These are phyloP conservation scores for Colletotrichum zoysiae DNA, from an alignment of 2,329 filamentous ascomycete species.

Conservation along the genomic window DNA sequence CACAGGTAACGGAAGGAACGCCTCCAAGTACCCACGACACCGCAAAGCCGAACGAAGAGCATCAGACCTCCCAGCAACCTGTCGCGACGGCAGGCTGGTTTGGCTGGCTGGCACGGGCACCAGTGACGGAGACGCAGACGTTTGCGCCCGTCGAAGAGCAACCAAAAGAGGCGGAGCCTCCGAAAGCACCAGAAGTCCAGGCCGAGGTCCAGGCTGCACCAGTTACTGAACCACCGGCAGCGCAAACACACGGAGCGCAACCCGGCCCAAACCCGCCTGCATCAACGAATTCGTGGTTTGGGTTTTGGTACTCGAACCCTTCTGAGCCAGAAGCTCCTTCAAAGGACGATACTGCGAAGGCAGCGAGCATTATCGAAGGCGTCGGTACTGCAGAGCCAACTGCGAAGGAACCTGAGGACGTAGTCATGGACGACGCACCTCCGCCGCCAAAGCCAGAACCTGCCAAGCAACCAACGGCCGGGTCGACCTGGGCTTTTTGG, in stretches of 20 bases:
- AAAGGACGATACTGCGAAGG: slow-evolving; percentile 19
- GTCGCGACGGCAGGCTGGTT: slow-evolving; percentile 63
- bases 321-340: slow-evolving; percentile 34
- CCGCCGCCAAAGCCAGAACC: slow-evolving; percentile 45
- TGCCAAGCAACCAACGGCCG: slow-evolving; percentile 58
- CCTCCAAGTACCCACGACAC: slow-evolving; percentile 47
- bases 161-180: slow-evolving; percentile 36
- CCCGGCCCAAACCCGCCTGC: slow-evolving; percentile 40
- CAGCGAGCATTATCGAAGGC: slow-evolving; percentile 36
- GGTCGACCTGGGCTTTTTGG: slow-evolving; percentile 87
- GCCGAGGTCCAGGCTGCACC: slow-evolving; percentile 17
- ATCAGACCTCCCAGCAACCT: slow-evolving; percentile 34
- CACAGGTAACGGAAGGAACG: slow-evolving; percentile 16
- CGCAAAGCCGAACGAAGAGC: slow-evolving; percentile 43
- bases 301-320: slow-evolving; percentile 53
- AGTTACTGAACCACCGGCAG: slow-evolving; percentile 15
- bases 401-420: slow-evolving; percentile 53
- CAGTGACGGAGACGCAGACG: slow-evolving; percentile 38
- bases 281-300: slow-evolving; percentile 55
- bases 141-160: slow-evolving; percentile 22
- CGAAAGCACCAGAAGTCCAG: slow-evolving; percentile 35
- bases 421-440: slow-evolving; percentile 59
- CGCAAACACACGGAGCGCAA: slow-evolving; percentile 40
- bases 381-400: slow-evolving; percentile 35
- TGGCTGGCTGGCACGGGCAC: slow-evolving; percentile 61